A percentile compares a stretch with the other conserved stretches of the same genome.
phyloP scores from a whole-genome alignment of 495 filamentous ascomycete species.

The Trichodelitschia bisporula region DNA sequence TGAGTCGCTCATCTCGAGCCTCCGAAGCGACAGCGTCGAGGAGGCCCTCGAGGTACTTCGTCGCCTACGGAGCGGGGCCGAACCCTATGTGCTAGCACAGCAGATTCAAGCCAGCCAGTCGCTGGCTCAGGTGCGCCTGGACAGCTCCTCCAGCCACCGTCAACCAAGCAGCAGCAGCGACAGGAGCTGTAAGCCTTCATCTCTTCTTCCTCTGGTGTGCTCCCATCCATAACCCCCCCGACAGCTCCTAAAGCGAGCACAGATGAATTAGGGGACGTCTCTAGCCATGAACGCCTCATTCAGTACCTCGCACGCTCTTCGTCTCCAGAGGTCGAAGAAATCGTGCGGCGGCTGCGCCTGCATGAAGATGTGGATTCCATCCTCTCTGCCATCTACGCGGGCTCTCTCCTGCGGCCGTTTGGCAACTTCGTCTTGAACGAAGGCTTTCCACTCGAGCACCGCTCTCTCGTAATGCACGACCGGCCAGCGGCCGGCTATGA shows the following conservation, averaged over 20 bases:
- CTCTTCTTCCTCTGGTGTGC: too few relatives aligned
- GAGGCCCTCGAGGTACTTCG: conserved; percentile 3
- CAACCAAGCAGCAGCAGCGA: too few relatives aligned
- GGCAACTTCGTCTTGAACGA: background rate
- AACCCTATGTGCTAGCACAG: conserved; percentile 2
- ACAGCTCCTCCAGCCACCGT: too few relatives aligned
- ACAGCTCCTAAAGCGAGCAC: too few relatives aligned
- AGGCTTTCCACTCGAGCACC: conserved; percentile 1
- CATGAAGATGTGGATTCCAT: background rate
- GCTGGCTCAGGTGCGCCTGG: background rate
- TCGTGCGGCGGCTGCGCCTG: background rate
- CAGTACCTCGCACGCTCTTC: too few relatives aligned
- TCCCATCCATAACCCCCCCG: too few relatives aligned
- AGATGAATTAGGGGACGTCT: too few relatives aligned
- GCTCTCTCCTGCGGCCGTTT: background rate
- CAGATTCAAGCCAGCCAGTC: conserved; percentile 1
- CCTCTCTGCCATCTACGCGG: background rate
- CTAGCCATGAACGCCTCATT: too few relatives aligned
- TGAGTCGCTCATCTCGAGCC: conserved; percentile 3
- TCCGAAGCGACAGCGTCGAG: conserved; percentile 3
- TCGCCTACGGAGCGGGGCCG: conserved; percentile 1
- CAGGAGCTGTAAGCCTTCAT: too few relatives aligned
- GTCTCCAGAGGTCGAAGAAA: background rate
- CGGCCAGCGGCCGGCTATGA: background rate
- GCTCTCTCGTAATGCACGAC: too few relatives aligned